Percentiles rank a stretch among this genome's conserved stretches.
Conservation (phyloP, 345 rosid species). For the Erucastrum elatum region DNA sequence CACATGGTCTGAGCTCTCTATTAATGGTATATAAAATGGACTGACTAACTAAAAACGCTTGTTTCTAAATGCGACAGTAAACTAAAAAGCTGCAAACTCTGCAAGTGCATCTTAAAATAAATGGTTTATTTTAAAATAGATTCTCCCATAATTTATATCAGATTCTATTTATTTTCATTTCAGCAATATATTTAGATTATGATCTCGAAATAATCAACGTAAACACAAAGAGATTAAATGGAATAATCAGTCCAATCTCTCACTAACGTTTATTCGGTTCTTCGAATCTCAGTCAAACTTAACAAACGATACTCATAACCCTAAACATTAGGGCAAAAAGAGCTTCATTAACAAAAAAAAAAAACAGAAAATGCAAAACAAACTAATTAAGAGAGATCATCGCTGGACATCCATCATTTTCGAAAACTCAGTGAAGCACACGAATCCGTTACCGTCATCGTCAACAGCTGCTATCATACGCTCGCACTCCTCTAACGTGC, state of each 20-base stretch:
- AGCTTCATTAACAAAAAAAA: not conserved
- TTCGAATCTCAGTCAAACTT: slow-evolving; percentile 6
- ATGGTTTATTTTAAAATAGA: not conserved
- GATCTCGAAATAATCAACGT: not conserved
- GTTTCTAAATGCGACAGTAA: slow-evolving; percentile 10
- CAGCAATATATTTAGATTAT: not conserved
- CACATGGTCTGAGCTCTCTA: slow-evolving; percentile 15
- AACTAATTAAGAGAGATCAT: not conserved
- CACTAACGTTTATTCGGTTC: not conserved
- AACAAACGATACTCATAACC: slow-evolving; percentile 22
- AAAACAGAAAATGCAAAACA: not conserved
- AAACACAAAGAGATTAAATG: not conserved
- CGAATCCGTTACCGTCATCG: slow-evolving; percentile 75
- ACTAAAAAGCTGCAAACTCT: slow-evolving; percentile 20
- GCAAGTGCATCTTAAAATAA: not conserved
- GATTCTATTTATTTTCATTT: not conserved
- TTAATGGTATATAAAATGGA: slow-evolving; percentile 15
- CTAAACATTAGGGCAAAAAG: slow-evolving; percentile 26
- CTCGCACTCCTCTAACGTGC: slow-evolving; percentile 83
- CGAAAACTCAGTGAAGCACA: slow-evolving; percentile 79
- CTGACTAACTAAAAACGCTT: not conserved
- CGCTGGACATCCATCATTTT: slow-evolving; percentile 69
- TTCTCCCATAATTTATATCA: not conserved
- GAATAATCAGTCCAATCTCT: not conserved
- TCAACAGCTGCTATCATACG: slow-evolving; percentile 81